A percentile compares a stretch with the other conserved stretches of the same genome.
phyloP scores from a whole-genome alignment of 352 stramenopile genomes.

The Thalassiosira ordinaria region DNA sequence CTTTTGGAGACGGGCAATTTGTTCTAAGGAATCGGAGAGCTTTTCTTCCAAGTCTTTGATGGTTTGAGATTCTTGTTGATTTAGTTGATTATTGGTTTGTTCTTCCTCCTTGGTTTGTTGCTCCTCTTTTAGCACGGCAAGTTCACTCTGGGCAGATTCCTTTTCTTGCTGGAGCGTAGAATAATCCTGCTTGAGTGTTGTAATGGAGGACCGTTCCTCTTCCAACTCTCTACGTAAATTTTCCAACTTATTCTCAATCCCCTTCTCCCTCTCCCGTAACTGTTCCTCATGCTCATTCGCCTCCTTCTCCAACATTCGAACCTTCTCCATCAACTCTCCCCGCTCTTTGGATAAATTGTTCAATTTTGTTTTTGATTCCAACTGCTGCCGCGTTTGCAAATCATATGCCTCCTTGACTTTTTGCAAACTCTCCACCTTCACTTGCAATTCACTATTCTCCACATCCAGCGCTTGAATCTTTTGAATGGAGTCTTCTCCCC shows the following conservation, averaged over 20 bases:
- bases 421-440: not conserved
- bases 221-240: no score
- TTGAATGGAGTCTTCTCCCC: not conserved
- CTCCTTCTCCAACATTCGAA: not conserved
- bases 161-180: no score
- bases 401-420: slow-evolving; percentile 8
- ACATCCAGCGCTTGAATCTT: not conserved
- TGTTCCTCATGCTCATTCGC: not conserved
- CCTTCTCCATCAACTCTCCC: not conserved
- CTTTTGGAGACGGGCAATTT: slow-evolving; percentile 3
- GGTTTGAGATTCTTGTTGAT: not conserved
- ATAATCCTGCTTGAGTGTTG: no score
- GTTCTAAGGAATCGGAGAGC: slow-evolving; percentile 1
- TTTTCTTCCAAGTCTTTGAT: not conserved
- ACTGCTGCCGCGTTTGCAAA: not conserved
- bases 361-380: not conserved
- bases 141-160: no score
- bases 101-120: not conserved
- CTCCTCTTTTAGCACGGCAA: no score
- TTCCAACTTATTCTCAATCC: not conserved
- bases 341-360: slow-evolving; percentile 2
- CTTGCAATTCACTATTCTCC: slow-evolving; percentile 9
- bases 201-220: no score
- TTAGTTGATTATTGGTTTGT: not conserved
- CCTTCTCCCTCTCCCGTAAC: not conserved